These are phyloP conservation scores for Lasiosphaeriaceae sp. DNA, from an alignment of 495 filamentous ascomycete species.

Conservation along the genomic window DNA sequence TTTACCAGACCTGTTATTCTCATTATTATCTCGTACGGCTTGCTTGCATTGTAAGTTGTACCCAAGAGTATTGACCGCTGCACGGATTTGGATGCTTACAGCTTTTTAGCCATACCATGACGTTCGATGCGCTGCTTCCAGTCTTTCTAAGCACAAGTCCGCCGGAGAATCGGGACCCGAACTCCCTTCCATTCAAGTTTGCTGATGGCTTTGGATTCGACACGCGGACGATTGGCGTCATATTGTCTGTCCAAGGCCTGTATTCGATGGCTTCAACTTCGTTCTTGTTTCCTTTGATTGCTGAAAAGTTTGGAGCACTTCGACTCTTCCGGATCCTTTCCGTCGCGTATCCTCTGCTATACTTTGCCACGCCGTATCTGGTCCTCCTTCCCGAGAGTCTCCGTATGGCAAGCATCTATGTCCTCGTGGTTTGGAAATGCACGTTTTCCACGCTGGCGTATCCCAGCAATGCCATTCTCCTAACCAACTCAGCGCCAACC, in stretches of 20 bases:
- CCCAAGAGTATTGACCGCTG: too few relatives aligned
- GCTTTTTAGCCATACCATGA: constrained; percentile 66
- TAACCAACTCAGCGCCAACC: constrained; percentile 78
- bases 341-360: constrained; percentile 80
- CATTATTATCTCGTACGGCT: constrained; percentile 83
- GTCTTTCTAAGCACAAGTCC: constrained; percentile 79
- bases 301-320: constrained; percentile 66
- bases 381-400: constrained; percentile 70
- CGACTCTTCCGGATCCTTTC: constrained; percentile 76
- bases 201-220: constrained; percentile 78
- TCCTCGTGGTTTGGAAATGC: constrained; percentile 80
- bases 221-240: constrained; percentile 77
- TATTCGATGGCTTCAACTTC: constrained; percentile 83
- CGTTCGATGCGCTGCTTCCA: constrained; percentile 89
- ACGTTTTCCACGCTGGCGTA: constrained; percentile 82
- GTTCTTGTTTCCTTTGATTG: constrained; percentile 74
- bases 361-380: constrained; percentile 84
- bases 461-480: constrained; percentile 78
- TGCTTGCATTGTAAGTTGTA: constrained; percentile 85
- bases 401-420: constrained; percentile 68
- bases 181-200: constrained; percentile 76
- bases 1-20: constrained; percentile 81
- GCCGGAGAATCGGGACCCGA: constrained; percentile 36
- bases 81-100: constrained; percentile 10
- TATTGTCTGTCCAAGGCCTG: constrained; percentile 84